phyloP scores from a whole-genome alignment of 2,329 filamentous ascomycete genomes.

The Hymenotorrendiella dingleyae region DNA sequence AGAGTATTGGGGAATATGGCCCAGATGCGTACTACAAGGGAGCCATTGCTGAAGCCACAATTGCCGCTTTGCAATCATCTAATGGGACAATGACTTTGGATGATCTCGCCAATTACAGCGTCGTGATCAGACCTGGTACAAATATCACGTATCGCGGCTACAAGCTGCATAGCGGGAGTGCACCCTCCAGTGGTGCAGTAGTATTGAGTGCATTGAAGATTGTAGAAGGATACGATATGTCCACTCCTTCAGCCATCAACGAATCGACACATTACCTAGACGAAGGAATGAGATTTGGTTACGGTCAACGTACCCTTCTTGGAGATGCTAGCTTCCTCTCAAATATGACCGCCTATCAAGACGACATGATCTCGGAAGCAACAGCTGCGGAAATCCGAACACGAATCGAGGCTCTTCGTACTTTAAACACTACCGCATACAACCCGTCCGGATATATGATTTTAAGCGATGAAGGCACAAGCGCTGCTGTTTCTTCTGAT shows the following conservation, averaged over 20 bases:
- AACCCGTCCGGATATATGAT: slow-evolving; percentile 55
- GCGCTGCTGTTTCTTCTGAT: slow-evolving; percentile 50
- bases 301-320: slow-evolving; percentile 55
- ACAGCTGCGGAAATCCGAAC: slow-evolving; percentile 47
- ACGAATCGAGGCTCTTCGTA: slow-evolving; percentile 52
- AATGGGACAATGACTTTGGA: slow-evolving; percentile 83
- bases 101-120: slow-evolving; percentile 69
- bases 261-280: slow-evolving; percentile 60
- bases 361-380: slow-evolving; percentile 43
- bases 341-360: slow-evolving; percentile 53
- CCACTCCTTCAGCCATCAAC: slow-evolving; percentile 47
- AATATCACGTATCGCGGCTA: slow-evolving; percentile 63
- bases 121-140: slow-evolving; percentile 57
- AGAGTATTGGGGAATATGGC: slow-evolving; percentile 68
- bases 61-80: slow-evolving; percentile 57
- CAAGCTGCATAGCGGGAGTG: slow-evolving; percentile 61
- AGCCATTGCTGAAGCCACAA: slow-evolving; percentile 65
- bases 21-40: slow-evolving; percentile 70
- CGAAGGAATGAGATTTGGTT: slow-evolving; percentile 62
- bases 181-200: slow-evolving; percentile 74
- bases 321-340: slow-evolving; percentile 57
- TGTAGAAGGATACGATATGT: slow-evolving; percentile 65
- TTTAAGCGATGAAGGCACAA: slow-evolving; percentile 44
- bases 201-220: slow-evolving; percentile 72
- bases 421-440: slow-evolving; percentile 55